These are phyloP conservation scores for Aspergillus calidoustus DNA, from an alignment of 2,329 filamentous ascomycete species.

Conservation along the genomic window DNA sequence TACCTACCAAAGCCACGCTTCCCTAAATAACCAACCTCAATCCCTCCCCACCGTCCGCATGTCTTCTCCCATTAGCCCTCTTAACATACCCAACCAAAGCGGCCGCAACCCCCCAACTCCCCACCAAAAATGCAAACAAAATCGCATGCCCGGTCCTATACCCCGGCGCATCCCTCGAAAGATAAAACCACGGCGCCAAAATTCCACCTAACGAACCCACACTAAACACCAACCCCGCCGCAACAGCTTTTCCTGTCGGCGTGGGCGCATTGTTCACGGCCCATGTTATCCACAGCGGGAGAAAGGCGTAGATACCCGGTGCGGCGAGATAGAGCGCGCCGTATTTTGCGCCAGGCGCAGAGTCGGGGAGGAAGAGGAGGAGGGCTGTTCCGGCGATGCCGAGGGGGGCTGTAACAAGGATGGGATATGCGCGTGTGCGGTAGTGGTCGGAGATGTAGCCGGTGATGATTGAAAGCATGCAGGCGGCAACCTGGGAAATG, in stretches of 20 bases:
- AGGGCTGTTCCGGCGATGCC: conserved; percentile 5
- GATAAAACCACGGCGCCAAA: conserved; percentile 16
- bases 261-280: conserved; percentile 11
- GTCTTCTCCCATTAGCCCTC: conserved; percentile 4
- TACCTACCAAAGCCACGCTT: too few species aligned
- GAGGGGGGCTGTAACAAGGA: not conserved
- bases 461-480: conserved; percentile 4
- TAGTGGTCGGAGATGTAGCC: conserved; percentile 16
- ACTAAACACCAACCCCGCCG: conserved; percentile 4
- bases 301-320: conserved; percentile 6
- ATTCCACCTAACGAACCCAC: conserved; percentile 7
- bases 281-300: conserved; percentile 13
- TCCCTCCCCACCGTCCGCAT: not conserved
- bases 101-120: not conserved
- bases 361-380: conserved; percentile 8
- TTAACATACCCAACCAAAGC: conserved; percentile 2
- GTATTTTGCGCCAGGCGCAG: conserved; percentile 10
- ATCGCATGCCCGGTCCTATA: conserved; percentile 14
- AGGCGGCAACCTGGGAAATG: conserved; percentile 4
- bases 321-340: conserved; percentile 10
- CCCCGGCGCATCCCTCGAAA: conserved; percentile 8
- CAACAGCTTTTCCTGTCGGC: not conserved
- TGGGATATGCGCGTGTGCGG: conserved; percentile 2
- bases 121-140: conserved; percentile 12
- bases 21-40: too few species aligned